Evolutionary conservation across 177 flowering plant species (phyloP).

Genomic region (Vitis hybrid): DNA sequence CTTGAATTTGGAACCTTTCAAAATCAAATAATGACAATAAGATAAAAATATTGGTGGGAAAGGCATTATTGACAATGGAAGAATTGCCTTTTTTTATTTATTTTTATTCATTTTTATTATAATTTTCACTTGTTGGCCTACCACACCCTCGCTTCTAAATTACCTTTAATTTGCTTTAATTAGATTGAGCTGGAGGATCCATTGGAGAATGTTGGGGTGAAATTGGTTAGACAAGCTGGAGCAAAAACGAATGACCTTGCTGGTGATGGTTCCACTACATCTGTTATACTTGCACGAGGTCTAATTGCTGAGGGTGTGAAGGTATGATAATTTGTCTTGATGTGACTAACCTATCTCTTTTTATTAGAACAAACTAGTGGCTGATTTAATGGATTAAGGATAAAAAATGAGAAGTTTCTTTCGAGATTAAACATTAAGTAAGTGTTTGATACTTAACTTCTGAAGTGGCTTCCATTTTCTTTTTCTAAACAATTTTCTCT

Average conservation of each 20-base stretch:
- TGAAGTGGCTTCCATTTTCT: background rate
- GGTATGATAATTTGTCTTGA: conserved; percentile 34
- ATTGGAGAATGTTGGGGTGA: conserved; percentile 85
- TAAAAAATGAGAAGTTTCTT: no score
- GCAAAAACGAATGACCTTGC: conserved; percentile 92
- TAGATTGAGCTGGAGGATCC: conserved; percentile 91
- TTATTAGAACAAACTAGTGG: no score
- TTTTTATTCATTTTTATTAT: no score
- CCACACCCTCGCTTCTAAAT: background rate
- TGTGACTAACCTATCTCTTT: no score
- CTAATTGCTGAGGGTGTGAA: conserved; percentile 82
- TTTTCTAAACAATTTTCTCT: background rate
- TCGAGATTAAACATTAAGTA: no score
- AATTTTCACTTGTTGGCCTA: background rate
- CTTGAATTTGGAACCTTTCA: no score
- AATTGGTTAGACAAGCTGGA: conserved; percentile 87
- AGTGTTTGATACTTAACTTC: background rate
- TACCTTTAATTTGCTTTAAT: conserved; percentile 10
- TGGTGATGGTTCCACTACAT: conserved; percentile 93
- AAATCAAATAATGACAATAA: no score
- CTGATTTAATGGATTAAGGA: no score
- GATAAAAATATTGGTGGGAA: no score
- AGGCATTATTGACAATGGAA: no score
- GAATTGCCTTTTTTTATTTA: no score
- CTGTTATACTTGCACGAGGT: conserved; percentile 85